Base-by-base conservation (phyloP, 2,329 filamentous ascomycete species). In the Colletotrichum sp. region DNA sequence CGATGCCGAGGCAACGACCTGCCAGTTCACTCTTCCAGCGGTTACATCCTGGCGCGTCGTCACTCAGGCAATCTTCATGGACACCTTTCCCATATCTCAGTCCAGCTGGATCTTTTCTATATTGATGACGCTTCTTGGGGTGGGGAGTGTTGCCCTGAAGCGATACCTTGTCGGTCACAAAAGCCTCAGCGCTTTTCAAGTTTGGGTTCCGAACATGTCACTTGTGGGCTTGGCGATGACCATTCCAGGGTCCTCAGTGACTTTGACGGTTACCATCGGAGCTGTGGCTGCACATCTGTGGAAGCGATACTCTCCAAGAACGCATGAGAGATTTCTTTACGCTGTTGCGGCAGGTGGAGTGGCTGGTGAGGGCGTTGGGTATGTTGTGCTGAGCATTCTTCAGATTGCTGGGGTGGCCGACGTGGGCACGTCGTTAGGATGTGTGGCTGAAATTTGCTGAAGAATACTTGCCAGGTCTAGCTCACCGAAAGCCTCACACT, bases 221-320 rank as follows among this genome's bases (percentile, higher is more conserved):
- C n/a, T 48, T 0, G 43, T 48, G 10, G 43, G n/a, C 2, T 2
- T 48, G n/a, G 43, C 43, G n/a, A 48, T 48, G n/a, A 48, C 43
- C 0, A 48, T 48, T 0, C 43, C n/a, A 21, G 43, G 43, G 10
- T 48, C 43, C 0, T 21, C 43, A n/a, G 43, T 48, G 43, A 48
- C 43, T 48, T 21, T 48, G 43, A 48, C n/a, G n/a, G 43, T 48
- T 13, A 48, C 43, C 0, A 48, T 48, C 43, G 43, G 43, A 48
- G 43, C n/a, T 48, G 43, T 48, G 0, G 0, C n/a, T 0, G 43
- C 43, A 0, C 7, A 48, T 48, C n/a, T 48, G n/a, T 48, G 43
- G 43, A 48, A 48, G 43, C n/a, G 0, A 48, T 48, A 48, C 43
- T 48, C 43, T 2, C n/a, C 43, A 13, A 48, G n/a, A 48, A 48